phyloP scores from a whole-genome alignment of 257 asterid genomes.

The Ocimum tenuiflorum region DNA sequence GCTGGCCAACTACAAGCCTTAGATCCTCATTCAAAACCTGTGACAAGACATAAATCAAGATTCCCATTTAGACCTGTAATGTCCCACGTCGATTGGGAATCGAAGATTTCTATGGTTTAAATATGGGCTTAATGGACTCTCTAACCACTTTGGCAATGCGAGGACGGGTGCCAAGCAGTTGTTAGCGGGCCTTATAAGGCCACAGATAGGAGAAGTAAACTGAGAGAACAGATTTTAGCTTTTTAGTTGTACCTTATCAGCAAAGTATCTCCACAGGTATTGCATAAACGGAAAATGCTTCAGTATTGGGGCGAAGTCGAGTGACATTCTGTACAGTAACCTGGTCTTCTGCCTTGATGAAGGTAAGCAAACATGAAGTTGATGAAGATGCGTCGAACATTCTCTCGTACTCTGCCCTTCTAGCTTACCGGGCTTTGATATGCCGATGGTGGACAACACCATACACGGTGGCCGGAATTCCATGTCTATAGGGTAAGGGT shows the following conservation, averaged over 20 bases:
- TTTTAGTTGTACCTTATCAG: slow-evolving; percentile 67
- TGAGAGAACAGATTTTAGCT: too few species aligned
- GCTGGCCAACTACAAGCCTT: slow-evolving; percentile 75
- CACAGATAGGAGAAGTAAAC: background rate
- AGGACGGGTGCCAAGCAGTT: too few species aligned
- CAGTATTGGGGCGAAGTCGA: slow-evolving; percentile 86
- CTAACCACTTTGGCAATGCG: too few species aligned
- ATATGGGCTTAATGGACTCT: too few species aligned
- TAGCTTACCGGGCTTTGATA: slow-evolving; percentile 84
- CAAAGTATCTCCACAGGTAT: slow-evolving; percentile 80
- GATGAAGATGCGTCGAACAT: slow-evolving; percentile 91
- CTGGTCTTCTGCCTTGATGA: slow-evolving; percentile 80
- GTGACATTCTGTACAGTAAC: slow-evolving; percentile 88
- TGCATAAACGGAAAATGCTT: slow-evolving; percentile 79
- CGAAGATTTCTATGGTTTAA: too few species aligned
- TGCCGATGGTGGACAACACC: slow-evolving; percentile 88
- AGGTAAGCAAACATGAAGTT: slow-evolving; percentile 91
- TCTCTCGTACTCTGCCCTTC: slow-evolving; percentile 74
- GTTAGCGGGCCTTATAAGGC: too few species aligned
- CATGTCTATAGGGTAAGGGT: slow-evolving; percentile 96
- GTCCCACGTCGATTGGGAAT: too few species aligned
- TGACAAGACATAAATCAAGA: background rate
- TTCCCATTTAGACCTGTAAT: too few species aligned
- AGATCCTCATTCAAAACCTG: slow-evolving; percentile 88
- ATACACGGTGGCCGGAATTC: slow-evolving; percentile 92